Conservation (phyloP, 371 early-diverging fungal species). For the Lichtheimia ornata region DNA sequence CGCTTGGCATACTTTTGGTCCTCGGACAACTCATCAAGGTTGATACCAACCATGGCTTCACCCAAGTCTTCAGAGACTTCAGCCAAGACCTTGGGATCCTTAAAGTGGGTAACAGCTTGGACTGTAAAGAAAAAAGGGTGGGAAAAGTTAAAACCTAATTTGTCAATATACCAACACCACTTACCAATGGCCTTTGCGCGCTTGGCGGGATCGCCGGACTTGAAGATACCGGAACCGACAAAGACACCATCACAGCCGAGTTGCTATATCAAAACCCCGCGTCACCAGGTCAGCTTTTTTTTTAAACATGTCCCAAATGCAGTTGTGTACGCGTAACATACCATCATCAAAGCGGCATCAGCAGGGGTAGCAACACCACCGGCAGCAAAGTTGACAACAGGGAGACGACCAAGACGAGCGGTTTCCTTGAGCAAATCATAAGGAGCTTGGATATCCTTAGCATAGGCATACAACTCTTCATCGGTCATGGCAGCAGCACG, state of each 20-base stretch:
- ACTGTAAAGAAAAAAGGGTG: constrained; percentile 45
- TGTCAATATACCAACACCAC: constrained; percentile 1
- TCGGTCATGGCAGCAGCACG: constrained; percentile 71
- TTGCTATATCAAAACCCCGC: constrained; percentile 45
- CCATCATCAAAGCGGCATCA: constrained; percentile 96
- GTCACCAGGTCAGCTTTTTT: background rate
- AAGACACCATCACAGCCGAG: constrained; percentile 98
- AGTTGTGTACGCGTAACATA: constrained; percentile 19
- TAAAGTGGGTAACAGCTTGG: constrained; percentile 95
- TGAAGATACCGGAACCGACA: constrained; percentile 88
- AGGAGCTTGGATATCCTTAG: constrained; percentile 94
- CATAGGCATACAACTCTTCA: constrained; percentile 80
- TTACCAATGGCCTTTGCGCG: constrained; percentile 88
- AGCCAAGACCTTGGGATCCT: constrained; percentile 87
- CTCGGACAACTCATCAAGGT: constrained; percentile 70
- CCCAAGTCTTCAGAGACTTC: constrained; percentile 91
- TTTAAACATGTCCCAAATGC: background rate
- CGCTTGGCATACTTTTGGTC: constrained; percentile 74
- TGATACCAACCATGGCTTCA: constrained; percentile 97
- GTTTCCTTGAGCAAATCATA: constrained; percentile 88
- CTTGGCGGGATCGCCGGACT: constrained; percentile 95
- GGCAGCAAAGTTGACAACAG: constrained; percentile 98
- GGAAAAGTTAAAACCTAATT: background rate
- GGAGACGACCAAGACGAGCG: constrained; percentile 86
- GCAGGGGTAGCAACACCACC: constrained; percentile 97